phyloP scores from a whole-genome alignment of 1,284 basidiomycete species.

The Austroboletus novae-zelandiae region DNA sequence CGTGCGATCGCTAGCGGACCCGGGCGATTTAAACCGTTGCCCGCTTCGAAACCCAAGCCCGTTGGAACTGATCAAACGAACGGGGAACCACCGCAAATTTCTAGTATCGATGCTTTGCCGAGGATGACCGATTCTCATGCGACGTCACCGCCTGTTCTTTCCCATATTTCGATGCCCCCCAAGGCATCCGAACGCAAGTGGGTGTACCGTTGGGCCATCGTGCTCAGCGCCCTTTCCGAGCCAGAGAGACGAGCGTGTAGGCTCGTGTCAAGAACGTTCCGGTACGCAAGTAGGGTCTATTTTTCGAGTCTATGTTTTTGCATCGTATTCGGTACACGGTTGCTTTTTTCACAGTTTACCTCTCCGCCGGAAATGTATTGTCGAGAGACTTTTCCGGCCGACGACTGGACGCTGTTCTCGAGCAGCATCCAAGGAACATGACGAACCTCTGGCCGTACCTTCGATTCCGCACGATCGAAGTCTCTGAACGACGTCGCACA shows the following conservation, averaged over 20 bases:
- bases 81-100: not conserved
- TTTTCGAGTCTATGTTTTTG: not conserved
- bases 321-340: not conserved
- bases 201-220: constrained; percentile 50
- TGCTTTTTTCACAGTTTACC: constrained; percentile 45
- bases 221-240: constrained; percentile 48
- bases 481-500: constrained; percentile 30
- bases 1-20: not conserved
- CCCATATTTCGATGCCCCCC: constrained; percentile 52
- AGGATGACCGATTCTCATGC: not conserved
- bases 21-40: constrained; percentile 20
- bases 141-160: constrained; percentile 28
- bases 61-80: not conserved
- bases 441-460: constrained; percentile 73
- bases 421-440: constrained; percentile 41
- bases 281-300: constrained; percentile 56
- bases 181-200: constrained; percentile 53
- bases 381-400: constrained; percentile 44
- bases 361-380: constrained; percentile 54
- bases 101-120: constrained; percentile 19
- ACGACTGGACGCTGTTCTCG: constrained; percentile 42
- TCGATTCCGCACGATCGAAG: constrained; percentile 46
- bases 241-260: constrained; percentile 43
- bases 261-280: constrained; percentile 56
- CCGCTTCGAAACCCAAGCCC: not conserved